Percentiles rank a stretch among this genome's conserved stretches.
Evolutionary conservation across 331 rosid species (phyloP).

Genomic region (Spiraea crenata): DNA sequence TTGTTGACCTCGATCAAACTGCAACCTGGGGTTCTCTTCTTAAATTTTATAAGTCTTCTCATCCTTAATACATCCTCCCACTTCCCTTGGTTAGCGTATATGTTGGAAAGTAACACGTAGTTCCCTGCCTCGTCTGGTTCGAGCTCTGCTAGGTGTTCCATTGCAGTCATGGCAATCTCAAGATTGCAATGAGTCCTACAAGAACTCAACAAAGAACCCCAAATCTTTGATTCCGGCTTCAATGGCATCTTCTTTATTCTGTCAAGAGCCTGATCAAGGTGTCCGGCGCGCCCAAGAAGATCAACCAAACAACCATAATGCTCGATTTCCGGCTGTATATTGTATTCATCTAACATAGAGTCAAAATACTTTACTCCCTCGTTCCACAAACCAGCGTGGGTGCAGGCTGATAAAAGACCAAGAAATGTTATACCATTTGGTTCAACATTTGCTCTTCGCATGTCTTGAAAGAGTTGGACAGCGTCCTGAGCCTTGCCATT

Average conservation of each 20-base stretch:
- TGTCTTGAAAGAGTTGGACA: slow-evolving; percentile 48
- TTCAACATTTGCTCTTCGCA: slow-evolving; percentile 37
- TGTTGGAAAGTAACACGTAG: slow-evolving; percentile 65
- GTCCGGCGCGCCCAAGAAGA: slow-evolving; percentile 67
- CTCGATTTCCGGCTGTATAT: slow-evolving; percentile 52
- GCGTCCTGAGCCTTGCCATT: slow-evolving; percentile 60
- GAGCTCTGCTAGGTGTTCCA: slow-evolving; percentile 54
- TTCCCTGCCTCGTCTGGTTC: slow-evolving; percentile 80
- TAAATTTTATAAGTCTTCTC: slow-evolving; percentile 56
- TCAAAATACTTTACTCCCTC: slow-evolving; percentile 55
- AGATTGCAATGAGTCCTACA: slow-evolving; percentile 64
- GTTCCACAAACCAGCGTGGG: slow-evolving; percentile 66
- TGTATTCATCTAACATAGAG: slow-evolving; percentile 40
- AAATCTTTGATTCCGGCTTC: slow-evolving; percentile 66
- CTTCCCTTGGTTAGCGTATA: slow-evolving; percentile 60
- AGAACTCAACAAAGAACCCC: slow-evolving; percentile 73
- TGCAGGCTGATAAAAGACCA: slow-evolving; percentile 64
- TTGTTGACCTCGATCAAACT: slow-evolving; percentile 61
- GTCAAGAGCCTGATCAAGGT: slow-evolving; percentile 53
- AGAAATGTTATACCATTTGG: slow-evolving; percentile 74
- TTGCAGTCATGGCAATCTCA: slow-evolving; percentile 54
- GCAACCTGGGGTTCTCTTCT: slow-evolving; percentile 63
- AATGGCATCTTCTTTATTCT: slow-evolving; percentile 58
- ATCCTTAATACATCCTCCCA: slow-evolving; percentile 63
- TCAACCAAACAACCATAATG: slow-evolving; percentile 81